Base-by-base conservation (phyloP, 2,329 filamentous ascomycete species). In the Microsporum audouinii region DNA sequence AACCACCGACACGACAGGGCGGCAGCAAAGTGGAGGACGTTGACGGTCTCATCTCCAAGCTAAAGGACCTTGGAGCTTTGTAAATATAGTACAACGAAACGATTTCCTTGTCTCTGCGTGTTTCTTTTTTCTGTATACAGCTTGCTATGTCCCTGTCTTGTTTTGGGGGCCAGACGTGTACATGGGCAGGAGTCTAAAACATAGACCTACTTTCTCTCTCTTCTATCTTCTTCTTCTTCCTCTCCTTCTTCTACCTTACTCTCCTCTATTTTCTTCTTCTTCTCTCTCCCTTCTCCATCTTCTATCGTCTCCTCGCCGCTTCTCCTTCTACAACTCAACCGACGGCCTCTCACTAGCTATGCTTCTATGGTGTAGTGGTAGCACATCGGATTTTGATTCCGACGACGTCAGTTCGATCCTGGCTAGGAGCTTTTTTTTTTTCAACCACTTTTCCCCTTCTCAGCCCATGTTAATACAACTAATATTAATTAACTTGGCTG, bases 1-100 rank as follows among this genome's bases (percentile, higher is more conserved):
- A 99, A 79, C 94, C 94, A 60, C 83, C 90, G 58, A 79, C 88
- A 65, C 83, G 94, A 75, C 85, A 96, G 78, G 94, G 94, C 45
- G 94, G 94, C 69, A 91, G 90, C 67, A 99, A 97, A 84, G 94
- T 99, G 23, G 91, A 96, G 71, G 88, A 96, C 79, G 94, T 99
- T 27, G 91, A 95, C 75, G 91, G 91, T n/a, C 84, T 99, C 76
- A 86, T 99, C 70, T 76, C 82, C 62, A 96, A 94, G 82, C 80
- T 99, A 72, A 97, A 97, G 84, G 92, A 99, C 79, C 79, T 99
- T 66, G 94, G 94, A 68, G 94, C 91, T 65, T 78, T 96, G 77
- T 96, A 83, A 71, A 63, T 31, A 57, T 57, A 57, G 38, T 29
- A 39, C 8, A 53, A 53, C 27, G 45, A 49, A 49, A 49, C 45